Conservation (phyloP, 2,329 filamentous ascomycete genomes). For the Gaeumannomyces sp. region DNA sequence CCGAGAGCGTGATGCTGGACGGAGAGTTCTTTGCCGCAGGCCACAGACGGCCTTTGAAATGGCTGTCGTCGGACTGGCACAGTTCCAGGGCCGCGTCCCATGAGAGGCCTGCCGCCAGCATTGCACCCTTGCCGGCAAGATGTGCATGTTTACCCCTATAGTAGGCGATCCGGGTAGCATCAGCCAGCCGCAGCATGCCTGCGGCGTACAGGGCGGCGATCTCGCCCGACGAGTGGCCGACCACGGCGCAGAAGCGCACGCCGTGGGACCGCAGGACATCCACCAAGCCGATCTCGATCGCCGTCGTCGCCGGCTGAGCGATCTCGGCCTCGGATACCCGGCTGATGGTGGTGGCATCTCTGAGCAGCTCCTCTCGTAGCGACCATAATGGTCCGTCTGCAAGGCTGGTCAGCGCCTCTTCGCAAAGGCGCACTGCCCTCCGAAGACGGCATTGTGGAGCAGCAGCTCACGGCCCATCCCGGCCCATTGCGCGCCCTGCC, state of each 20-base stretch:
- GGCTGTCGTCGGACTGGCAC: not conserved
- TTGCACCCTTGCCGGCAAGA: slow-evolving; percentile 20
- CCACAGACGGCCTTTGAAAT: not conserved
- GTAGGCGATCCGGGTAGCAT: slow-evolving; percentile 18
- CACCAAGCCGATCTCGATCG: slow-evolving; percentile 34
- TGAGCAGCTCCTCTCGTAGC: slow-evolving; percentile 30
- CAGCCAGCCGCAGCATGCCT: slow-evolving; percentile 16
- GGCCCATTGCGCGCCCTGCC: slow-evolving; percentile 26
- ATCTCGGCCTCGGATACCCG: slow-evolving; percentile 17
- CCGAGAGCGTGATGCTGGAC: slow-evolving; percentile 37
- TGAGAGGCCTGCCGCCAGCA: slow-evolving; percentile 34
- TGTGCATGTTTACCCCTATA: slow-evolving; percentile 13
- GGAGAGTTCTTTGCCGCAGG: not conserved
- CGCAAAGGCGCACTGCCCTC: slow-evolving; percentile 7
- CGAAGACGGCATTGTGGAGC: slow-evolving; percentile 1
- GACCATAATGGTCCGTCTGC: slow-evolving; percentile 22
- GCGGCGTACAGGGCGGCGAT: slow-evolving; percentile 27
- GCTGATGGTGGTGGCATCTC: slow-evolving; percentile 19
- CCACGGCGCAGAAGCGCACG: slow-evolving; percentile 24
- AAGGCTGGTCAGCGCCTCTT: slow-evolving; percentile 15
- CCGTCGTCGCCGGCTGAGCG: slow-evolving; percentile 29
- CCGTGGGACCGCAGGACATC: slow-evolving; percentile 28
- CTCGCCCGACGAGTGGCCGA: slow-evolving; percentile 32
- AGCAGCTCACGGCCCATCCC: slow-evolving; percentile 26
- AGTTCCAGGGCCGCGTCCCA: not conserved